Base-by-base conservation (phyloP, 768 basidiomycete species). In the Termitomyces sp. region DNA sequence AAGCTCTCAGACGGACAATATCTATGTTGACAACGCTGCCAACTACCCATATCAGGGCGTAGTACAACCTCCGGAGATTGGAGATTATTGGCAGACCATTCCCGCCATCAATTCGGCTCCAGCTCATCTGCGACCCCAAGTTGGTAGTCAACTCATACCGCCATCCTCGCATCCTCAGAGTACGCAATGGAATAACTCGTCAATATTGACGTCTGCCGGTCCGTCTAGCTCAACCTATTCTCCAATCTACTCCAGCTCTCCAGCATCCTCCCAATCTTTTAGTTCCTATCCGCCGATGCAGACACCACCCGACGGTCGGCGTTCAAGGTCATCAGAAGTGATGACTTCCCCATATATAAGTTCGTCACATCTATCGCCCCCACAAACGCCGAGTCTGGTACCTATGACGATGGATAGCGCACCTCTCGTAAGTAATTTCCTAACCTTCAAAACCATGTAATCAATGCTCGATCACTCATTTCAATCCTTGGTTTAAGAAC, bases 401-500 rank as follows among this genome's bases (percentile, higher is more conserved):
- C 55, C 40, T 30, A 49, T 48, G 17, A 37, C 23, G 7, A 39
- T 39, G 9, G 54, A 55, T 41, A 51, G 57, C 6, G 10, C 23
- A 25, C 23, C 2, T 14, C 16, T 50, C 8, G 58, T 59, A 32
- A 56, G 60, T 56, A 23, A 25, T 11, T 6, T 19, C 5, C 11
- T 17, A 1, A 14, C 17, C 25, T 40, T 40, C 6, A 5, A 28
- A 25, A 8, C 21, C 6, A 16, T 10, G 11, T 16, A 27, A n/a
- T n/a, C 7, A 27, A 17, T 5, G 14, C 5, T 25, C 48, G 14
- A 37, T 40, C n/a, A 21, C 48, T 58, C 8, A 57, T 34, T 46
- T 19, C 25, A 21, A 41, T 41, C 12, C 42, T 56, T 28, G 62
- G 63, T 48, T 50, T 41, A n/a, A 59, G 70, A 68, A 68, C 51